Percentiles rank a stretch among this genome's conserved stretches.
phyloP scores from a whole-genome alignment of 1,139 yeast genomes.

The Candida tropicalis region DNA sequence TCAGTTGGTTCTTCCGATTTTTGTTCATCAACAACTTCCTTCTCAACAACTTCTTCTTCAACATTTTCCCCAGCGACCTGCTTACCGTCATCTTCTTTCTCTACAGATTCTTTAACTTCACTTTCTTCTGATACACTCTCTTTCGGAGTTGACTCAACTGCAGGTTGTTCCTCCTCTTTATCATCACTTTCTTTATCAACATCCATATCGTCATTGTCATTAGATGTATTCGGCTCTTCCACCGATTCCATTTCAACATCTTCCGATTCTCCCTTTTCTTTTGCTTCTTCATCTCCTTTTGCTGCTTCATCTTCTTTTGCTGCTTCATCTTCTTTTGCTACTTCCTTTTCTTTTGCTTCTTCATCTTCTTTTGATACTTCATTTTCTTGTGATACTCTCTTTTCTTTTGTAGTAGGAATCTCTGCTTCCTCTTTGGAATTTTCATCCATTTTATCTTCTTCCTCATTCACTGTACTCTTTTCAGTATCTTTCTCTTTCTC shows the following conservation, averaged over 20 bases:
- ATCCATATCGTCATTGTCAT: not conserved
- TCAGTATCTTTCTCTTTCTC: not conserved
- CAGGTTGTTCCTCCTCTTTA: not conserved
- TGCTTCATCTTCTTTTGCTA: constrained; percentile 3
- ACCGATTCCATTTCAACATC: not conserved
- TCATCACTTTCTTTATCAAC: not conserved
- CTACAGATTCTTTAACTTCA: constrained; percentile 7
- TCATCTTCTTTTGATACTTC: constrained; percentile 10
- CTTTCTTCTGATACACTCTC: not conserved
- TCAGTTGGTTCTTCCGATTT: not conserved
- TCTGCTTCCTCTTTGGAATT: too few relatives aligned
- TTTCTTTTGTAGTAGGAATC: too few relatives aligned
- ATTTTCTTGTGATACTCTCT: too few relatives aligned
- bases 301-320: not conserved
- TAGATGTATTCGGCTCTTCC: not conserved
- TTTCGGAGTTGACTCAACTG: not conserved
- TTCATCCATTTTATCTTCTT: constrained; percentile 6
- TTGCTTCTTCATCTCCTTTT: too few relatives aligned
- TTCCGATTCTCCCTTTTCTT: too few relatives aligned
- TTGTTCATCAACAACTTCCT: not conserved
- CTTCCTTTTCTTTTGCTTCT: constrained; percentile 4
- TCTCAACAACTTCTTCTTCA: too few relatives aligned
- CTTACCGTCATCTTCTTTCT: constrained; percentile 12
- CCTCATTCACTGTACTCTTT: too few relatives aligned
- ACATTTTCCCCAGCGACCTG: too few relatives aligned